Conservation (phyloP, 768 basidiomycete species). For the Pholiota molesta region DNA sequence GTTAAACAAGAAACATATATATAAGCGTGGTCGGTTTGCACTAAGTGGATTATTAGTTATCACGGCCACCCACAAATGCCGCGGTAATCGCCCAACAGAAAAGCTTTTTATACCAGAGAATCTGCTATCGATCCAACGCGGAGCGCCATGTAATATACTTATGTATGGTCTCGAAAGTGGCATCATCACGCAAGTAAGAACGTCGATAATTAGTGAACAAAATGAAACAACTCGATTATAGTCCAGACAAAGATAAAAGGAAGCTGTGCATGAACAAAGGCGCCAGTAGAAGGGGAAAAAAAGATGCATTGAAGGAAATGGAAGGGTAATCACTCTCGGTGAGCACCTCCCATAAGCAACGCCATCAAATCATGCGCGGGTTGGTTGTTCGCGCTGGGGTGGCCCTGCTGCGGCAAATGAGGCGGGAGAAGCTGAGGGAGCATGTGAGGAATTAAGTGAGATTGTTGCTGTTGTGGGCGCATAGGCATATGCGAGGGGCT, state of each 20-base stretch:
- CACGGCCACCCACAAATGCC: slow-evolving; percentile 1
- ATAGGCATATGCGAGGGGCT: slow-evolving; percentile 49
- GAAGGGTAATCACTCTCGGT: slow-evolving; percentile 55
- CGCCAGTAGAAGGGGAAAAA: slow-evolving; percentile 5
- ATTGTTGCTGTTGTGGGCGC: slow-evolving; percentile 57
- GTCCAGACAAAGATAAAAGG: slow-evolving; percentile 17
- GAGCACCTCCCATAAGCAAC: slow-evolving; percentile 74
- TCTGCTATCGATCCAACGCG: slow-evolving; percentile 5
- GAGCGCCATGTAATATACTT: slow-evolving; percentile 12
- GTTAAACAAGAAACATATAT: background rate
- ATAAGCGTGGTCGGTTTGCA: slow-evolving; percentile 4
- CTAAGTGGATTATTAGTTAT: slow-evolving; percentile 1
- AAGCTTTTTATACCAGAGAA: slow-evolving; percentile 1
- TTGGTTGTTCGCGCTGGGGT: slow-evolving; percentile 50
- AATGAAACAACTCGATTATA: slow-evolving; percentile 12
- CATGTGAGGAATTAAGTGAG: slow-evolving; percentile 61
- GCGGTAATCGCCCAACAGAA: slow-evolving; percentile 10
- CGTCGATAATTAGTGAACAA: slow-evolving; percentile 16
- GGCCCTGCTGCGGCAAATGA: slow-evolving; percentile 65
- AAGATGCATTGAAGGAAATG: background rate
- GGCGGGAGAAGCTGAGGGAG: slow-evolving; percentile 50
- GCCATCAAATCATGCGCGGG: slow-evolving; percentile 81
- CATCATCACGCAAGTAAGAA: slow-evolving; percentile 17
- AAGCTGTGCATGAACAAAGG: slow-evolving; percentile 12
- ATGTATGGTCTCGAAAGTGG: background rate